Evolutionary conservation across 768 basidiomycete genomes (phyloP).

Genomic region (Trametes meyenii): DNA sequence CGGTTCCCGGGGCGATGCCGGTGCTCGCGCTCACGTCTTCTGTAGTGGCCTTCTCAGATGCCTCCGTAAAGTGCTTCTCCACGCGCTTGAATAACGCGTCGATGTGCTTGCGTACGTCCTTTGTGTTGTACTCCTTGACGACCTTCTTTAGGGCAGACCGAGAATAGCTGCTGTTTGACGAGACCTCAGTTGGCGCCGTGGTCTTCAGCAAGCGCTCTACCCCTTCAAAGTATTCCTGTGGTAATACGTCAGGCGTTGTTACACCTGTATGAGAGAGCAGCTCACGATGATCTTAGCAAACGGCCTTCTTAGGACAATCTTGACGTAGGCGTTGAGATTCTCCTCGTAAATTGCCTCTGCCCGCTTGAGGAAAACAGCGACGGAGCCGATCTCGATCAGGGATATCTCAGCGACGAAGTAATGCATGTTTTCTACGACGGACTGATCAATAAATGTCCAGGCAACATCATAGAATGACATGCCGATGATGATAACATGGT

Average conservation of each 20-base stretch:
- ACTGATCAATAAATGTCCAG: neutral
- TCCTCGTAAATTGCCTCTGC: slow-evolving; percentile 90
- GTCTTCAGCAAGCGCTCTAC: slow-evolving; percentile 85
- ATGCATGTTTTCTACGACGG: slow-evolving; percentile 87
- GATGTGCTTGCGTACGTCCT: slow-evolving; percentile 88
- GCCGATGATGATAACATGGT: slow-evolving; percentile 95
- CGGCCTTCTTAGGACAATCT: slow-evolving; percentile 82
- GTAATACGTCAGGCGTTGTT: neutral
- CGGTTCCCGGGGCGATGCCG: slow-evolving; percentile 59
- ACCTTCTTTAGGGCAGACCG: slow-evolving; percentile 81
- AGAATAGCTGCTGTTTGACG: slow-evolving; percentile 74
- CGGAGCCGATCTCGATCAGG: slow-evolving; percentile 64
- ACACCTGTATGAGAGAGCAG: slow-evolving; percentile 11
- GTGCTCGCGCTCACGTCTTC: slow-evolving; percentile 52
- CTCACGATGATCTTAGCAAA: slow-evolving; percentile 86
- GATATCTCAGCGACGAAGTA: slow-evolving; percentile 86
- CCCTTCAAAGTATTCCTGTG: slow-evolving; percentile 92
- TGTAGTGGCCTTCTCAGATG: slow-evolving; percentile 63
- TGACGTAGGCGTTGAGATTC: slow-evolving; percentile 84
- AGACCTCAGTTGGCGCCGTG: slow-evolving; percentile 75
- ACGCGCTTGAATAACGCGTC: slow-evolving; percentile 89
- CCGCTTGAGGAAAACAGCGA: slow-evolving; percentile 62
- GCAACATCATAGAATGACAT: slow-evolving; percentile 32
- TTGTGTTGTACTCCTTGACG: slow-evolving; percentile 81
- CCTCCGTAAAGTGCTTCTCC: slow-evolving; percentile 94